phyloP scores from a whole-genome alignment of 2,329 filamentous ascomycete species.

The Alternaria panax region DNA sequence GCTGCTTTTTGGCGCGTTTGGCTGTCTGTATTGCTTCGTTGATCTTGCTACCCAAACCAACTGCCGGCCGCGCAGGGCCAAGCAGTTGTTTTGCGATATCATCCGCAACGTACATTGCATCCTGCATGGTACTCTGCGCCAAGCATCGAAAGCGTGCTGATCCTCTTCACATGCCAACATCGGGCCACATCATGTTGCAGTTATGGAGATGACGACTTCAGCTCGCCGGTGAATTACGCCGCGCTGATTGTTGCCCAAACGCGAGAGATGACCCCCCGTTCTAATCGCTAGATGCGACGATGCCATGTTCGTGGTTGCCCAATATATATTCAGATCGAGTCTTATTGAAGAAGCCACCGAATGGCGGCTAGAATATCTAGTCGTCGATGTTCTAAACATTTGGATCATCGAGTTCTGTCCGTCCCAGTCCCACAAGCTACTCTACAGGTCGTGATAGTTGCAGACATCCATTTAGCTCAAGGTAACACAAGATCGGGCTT shows the following conservation, averaged over 20 bases:
- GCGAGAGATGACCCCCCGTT: too few species aligned
- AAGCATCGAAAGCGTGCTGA: conserved; percentile 14
- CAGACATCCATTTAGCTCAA: not conserved
- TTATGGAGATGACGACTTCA: not conserved
- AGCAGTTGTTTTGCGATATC: conserved; percentile 13
- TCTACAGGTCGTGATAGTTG: not conserved
- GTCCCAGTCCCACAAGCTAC: too few species aligned
- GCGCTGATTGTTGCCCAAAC: not conserved
- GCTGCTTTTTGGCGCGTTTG: conserved; percentile 8
- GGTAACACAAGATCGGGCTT: not conserved
- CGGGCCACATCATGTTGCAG: not conserved
- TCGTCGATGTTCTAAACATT: too few species aligned
- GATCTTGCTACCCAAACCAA: not conserved
- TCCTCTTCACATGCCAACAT: conserved; percentile 8
- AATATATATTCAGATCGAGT: too few species aligned
- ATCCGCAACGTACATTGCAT: not conserved
- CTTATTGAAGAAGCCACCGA: too few species aligned
- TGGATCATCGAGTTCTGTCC: too few species aligned
- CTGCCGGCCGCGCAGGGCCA: not conserved
- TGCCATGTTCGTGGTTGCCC: too few species aligned
- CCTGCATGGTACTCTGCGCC: conserved; percentile 16
- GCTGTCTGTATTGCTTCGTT: not conserved
- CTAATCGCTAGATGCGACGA: not conserved
- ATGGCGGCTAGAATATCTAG: too few species aligned
- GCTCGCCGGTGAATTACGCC: not conserved